Evolutionary conservation across 179 eudicot genomes (phyloP).

Genomic region (Amaranthus tricolor): DNA sequence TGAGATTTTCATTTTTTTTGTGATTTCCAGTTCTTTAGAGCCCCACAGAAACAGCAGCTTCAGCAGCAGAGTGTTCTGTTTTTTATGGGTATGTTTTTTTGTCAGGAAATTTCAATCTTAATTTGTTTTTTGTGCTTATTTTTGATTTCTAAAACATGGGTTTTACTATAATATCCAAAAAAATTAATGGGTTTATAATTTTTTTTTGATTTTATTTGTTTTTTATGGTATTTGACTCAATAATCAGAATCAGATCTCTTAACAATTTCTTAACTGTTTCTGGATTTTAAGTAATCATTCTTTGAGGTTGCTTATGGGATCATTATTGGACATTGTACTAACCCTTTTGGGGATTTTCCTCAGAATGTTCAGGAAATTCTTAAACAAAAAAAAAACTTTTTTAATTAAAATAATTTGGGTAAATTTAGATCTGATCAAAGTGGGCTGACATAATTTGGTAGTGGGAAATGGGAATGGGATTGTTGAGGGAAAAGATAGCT

Average conservation of each 20-base stretch:
- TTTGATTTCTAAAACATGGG: constrained; percentile 7
- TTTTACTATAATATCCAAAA: neutral
- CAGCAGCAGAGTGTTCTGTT: constrained; percentile 16
- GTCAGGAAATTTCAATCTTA: constrained; percentile 24
- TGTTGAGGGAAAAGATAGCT: constrained; percentile 18
- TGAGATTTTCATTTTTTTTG: constrained; percentile 20
- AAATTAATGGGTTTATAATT: neutral
- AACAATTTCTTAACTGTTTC: constrained; percentile 10
- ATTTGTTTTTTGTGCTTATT: constrained; percentile 10
- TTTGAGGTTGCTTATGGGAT: neutral
- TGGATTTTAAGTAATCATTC: neutral
- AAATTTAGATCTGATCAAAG: constrained; percentile 28
- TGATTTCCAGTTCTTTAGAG: constrained; percentile 9
- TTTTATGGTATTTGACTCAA: constrained; percentile 24
- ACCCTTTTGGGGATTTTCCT: constrained; percentile 10
- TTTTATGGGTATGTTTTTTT: constrained; percentile 9
- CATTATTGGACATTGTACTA: constrained; percentile 12
- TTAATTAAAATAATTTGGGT: neutral
- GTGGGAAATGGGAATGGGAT: constrained; percentile 27
- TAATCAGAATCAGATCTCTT: constrained; percentile 25
- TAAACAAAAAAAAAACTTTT: neutral
- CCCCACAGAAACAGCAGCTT: constrained; percentile 2
- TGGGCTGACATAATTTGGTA: constrained; percentile 19
- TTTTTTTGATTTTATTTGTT: constrained; percentile 10
- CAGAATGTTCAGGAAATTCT: neutral